phyloP scores from a whole-genome alignment of 2,329 filamentous ascomycete genomes.

The Grosmannia penicillata region DNA sequence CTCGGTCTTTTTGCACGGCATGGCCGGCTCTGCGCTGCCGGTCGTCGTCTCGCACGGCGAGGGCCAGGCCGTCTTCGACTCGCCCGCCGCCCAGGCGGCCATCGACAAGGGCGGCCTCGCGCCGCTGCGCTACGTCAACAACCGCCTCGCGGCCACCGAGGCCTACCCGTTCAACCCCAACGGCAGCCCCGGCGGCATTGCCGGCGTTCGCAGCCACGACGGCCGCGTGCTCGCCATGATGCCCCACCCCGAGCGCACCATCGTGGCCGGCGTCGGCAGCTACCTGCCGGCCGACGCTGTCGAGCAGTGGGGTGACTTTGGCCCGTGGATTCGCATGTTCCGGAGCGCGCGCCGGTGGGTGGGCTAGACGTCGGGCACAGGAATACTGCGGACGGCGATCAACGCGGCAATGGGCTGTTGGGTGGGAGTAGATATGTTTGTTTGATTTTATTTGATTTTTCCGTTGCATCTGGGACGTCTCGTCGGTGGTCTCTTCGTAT shows the following conservation, averaged over 20 bases:
- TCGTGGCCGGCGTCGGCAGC: constrained; percentile 64
- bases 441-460: too few species aligned
- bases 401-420: not conserved
- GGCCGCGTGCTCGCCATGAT: constrained; percentile 78
- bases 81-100: constrained; percentile 31
- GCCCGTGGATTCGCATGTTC: constrained; percentile 78
- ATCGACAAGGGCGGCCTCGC: constrained; percentile 56
- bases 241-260: constrained; percentile 87
- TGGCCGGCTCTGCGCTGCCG: constrained; percentile 67
- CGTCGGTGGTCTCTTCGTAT: too few species aligned
- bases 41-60: constrained; percentile 88
- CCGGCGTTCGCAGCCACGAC: constrained; percentile 62
- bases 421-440: not conserved
- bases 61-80: constrained; percentile 60
- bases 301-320: constrained; percentile 63
- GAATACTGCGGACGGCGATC: not conserved
- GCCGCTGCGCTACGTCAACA: constrained; percentile 74
- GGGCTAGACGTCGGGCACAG: constrained; percentile 27
- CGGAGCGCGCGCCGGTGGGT: constrained; percentile 81
- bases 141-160: constrained; percentile 59
- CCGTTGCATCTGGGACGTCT: too few species aligned
- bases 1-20: constrained; percentile 81
- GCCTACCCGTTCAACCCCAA: constrained; percentile 82
- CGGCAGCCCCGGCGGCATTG: constrained; percentile 68
- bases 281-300: constrained; percentile 47